These are phyloP conservation scores for Aspergillus biplanus DNA, from an alignment of 495 filamentous ascomycete species.

Conservation along the genomic window DNA sequence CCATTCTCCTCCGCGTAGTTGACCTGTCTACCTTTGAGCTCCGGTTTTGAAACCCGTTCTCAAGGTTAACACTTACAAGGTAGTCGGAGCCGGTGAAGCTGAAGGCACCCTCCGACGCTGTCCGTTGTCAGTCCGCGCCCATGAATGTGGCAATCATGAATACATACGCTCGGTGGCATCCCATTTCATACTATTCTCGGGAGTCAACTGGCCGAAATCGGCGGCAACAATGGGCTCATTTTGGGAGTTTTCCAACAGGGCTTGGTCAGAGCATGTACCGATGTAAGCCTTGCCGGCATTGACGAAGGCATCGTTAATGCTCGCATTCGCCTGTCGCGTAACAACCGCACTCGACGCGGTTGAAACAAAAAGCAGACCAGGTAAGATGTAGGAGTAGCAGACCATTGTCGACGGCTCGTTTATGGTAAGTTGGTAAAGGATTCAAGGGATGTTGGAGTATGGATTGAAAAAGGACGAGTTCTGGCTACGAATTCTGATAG, in stretches of 20 bases:
- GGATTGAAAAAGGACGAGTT: too few species aligned
- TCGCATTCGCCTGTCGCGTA: slow-evolving; percentile 12
- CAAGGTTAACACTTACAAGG: slow-evolving; percentile 31
- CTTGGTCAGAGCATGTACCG: slow-evolving; percentile 32
- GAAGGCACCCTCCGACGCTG: slow-evolving; percentile 44
- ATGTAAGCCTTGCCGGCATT: slow-evolving; percentile 27
- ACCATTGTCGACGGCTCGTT: too few species aligned
- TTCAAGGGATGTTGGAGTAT: too few species aligned
- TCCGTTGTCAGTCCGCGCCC: slow-evolving; percentile 16
- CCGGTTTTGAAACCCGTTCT: neutral
- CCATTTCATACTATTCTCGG: slow-evolving; percentile 64
- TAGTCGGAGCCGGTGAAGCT: slow-evolving; percentile 46
- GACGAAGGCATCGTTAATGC: slow-evolving; percentile 22
- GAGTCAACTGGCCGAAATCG: slow-evolving; percentile 55
- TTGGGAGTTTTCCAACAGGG: slow-evolving; percentile 25
- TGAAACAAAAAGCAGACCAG: slow-evolving; percentile 8
- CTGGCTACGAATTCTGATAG: too few species aligned
- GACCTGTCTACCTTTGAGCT: slow-evolving; percentile 29
- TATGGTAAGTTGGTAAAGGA: too few species aligned
- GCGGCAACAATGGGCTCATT: slow-evolving; percentile 43
- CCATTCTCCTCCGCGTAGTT: slow-evolving; percentile 50
- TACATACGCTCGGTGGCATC: slow-evolving; percentile 44
- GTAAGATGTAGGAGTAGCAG: too few species aligned
- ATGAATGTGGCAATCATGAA: neutral
- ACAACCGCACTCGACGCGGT: slow-evolving; percentile 9